These are phyloP conservation scores for Xylaria curta DNA, from an alignment of 495 filamentous ascomycete species.

Conservation along the genomic window DNA sequence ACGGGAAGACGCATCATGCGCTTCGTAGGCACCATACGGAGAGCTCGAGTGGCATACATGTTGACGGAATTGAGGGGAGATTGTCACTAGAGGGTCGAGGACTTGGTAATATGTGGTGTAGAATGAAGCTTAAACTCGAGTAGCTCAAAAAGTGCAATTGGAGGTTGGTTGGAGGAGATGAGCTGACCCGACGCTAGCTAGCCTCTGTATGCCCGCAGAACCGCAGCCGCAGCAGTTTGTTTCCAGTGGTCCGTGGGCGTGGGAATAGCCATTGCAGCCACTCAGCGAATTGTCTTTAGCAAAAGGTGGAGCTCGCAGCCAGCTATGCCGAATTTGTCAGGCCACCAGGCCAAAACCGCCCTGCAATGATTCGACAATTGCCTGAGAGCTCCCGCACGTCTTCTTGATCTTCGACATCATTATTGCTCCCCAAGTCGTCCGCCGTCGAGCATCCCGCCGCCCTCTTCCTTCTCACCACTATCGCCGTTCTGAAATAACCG, in stretches of 20 bases:
- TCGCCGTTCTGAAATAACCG: constrained; percentile 30
- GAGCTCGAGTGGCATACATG: constrained; percentile 72
- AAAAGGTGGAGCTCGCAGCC: constrained; percentile 25
- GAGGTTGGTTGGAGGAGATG: constrained; percentile 20
- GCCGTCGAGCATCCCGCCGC: constrained; percentile 32
- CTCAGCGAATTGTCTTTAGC: constrained; percentile 28
- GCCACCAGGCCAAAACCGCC: constrained; percentile 40
- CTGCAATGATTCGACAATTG: constrained; percentile 40
- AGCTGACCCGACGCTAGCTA: constrained; percentile 13
- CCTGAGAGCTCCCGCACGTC: constrained; percentile 33
- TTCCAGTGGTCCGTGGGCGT: constrained; percentile 25
- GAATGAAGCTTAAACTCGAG: constrained; percentile 19
- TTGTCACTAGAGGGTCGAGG: constrained; percentile 23
- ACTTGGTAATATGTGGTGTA: constrained; percentile 28
- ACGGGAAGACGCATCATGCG: constrained; percentile 82
- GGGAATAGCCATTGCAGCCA: constrained; percentile 20
- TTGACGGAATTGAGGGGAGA: constrained; percentile 41
- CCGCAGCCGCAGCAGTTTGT: background rate
- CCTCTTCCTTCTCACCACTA: constrained; percentile 4
- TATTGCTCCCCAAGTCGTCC: constrained; percentile 23
- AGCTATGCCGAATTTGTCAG: constrained; percentile 34
- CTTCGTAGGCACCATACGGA: constrained; percentile 63
- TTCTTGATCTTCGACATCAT: constrained; percentile 35
- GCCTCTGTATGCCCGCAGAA: background rate
- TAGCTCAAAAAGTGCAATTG: constrained; percentile 21